phyloP scores from a whole-genome alignment of 2,329 filamentous ascomycete genomes.

The Canariomyces notabilis region DNA sequence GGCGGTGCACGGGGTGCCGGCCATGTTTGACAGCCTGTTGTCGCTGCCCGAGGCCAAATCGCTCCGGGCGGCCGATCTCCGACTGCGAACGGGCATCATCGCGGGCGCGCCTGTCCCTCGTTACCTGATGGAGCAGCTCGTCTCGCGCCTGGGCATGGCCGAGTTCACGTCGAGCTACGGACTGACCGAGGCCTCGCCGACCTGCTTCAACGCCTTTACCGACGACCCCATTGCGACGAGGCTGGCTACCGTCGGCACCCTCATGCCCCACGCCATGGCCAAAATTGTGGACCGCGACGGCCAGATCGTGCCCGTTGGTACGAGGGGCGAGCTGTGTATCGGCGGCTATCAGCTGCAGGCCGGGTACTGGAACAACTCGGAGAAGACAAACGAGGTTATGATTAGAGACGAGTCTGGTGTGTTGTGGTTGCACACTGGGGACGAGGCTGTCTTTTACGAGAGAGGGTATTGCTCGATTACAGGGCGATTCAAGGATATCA shows the following conservation, averaged over 20 bases:
- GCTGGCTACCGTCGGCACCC: slow-evolving; percentile 66
- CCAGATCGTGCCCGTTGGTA: slow-evolving; percentile 60
- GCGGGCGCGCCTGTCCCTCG: slow-evolving; percentile 72
- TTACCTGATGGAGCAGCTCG: slow-evolving; percentile 68
- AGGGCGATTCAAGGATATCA: slow-evolving; percentile 73
- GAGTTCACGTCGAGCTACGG: slow-evolving; percentile 69
- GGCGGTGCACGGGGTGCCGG: slow-evolving; percentile 73
- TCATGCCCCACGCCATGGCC: slow-evolving; percentile 70
- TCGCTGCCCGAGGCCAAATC: slow-evolving; percentile 37
- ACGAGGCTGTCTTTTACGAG: slow-evolving; percentile 64
- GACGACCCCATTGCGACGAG: slow-evolving; percentile 63
- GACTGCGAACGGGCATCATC: slow-evolving; percentile 70
- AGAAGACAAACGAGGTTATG: slow-evolving; percentile 64
- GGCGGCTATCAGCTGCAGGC: slow-evolving; percentile 71
- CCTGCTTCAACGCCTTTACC: slow-evolving; percentile 75
- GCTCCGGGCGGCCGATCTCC: slow-evolving; percentile 39
- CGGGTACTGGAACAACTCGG: slow-evolving; percentile 64
- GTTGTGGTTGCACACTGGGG: slow-evolving; percentile 63
- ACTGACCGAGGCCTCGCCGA: slow-evolving; percentile 73
- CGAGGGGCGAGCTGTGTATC: slow-evolving; percentile 69
- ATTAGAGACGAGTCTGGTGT: slow-evolving; percentile 47
- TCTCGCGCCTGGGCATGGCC: slow-evolving; percentile 67
- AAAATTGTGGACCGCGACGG: slow-evolving; percentile 71
- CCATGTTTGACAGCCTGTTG: slow-evolving; percentile 71
- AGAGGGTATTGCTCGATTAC: slow-evolving; percentile 69